Evolutionary conservation across 2,329 filamentous ascomycete genomes (phyloP).

Genomic region (Dactylellina drechsleri): DNA sequence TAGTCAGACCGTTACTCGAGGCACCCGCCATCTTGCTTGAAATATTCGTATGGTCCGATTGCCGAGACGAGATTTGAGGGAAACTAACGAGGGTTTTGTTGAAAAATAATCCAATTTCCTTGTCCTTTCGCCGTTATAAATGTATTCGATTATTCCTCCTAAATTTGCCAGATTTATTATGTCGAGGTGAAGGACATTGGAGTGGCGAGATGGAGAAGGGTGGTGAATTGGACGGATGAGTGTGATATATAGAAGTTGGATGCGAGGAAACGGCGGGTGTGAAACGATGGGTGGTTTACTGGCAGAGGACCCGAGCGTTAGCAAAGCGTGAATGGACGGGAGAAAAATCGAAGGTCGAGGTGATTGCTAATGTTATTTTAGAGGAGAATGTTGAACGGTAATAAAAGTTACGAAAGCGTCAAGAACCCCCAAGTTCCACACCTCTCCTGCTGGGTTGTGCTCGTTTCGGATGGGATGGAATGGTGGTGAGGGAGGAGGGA

Average conservation of each 20-base stretch:
- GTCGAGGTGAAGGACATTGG: conserved; percentile 28
- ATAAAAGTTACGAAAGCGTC: conserved; percentile 33
- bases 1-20: conserved; percentile 55
- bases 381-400: too few species aligned
- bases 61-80: conserved; percentile 13
- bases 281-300: too few species aligned
- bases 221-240: neutral
- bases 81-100: conserved; percentile 30
- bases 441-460: conserved; percentile 1
- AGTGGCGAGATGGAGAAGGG: conserved; percentile 17
- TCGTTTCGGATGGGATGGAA: conserved; percentile 25
- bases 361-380: too few species aligned
- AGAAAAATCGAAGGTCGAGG: too few species aligned
- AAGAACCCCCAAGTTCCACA: conserved; percentile 1
- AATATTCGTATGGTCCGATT: conserved; percentile 34
- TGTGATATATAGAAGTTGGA: too few species aligned
- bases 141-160: conserved; percentile 6
- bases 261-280: too few species aligned
- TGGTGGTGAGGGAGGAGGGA: conserved; percentile 17
- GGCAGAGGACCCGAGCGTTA: too few species aligned
- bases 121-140: neutral
- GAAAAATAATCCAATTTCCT: conserved; percentile 13
- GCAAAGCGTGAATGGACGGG: too few species aligned
- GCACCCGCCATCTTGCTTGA: conserved; percentile 52
- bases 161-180: conserved; percentile 32